phyloP scores from a whole-genome alignment of 768 basidiomycete species.

The Xerocomellus chrysenteron region DNA sequence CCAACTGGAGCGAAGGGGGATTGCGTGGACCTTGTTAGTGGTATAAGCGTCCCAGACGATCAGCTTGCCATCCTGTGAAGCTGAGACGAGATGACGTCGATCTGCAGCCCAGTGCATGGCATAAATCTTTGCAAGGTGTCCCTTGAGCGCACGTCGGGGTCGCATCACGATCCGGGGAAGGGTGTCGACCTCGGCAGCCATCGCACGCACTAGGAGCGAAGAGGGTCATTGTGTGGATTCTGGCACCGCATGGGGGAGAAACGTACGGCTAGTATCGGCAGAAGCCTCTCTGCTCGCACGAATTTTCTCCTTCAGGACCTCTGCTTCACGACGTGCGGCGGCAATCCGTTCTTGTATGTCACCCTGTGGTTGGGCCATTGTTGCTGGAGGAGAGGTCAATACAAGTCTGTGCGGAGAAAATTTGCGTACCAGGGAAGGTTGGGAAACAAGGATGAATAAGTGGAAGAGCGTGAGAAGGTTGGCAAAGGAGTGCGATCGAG shows the following conservation, averaged over 20 bases:
- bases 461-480: constrained; percentile 26
- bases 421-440: constrained; percentile 28
- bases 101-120: constrained; percentile 99
- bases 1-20: constrained; percentile 96
- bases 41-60: constrained; percentile 99
- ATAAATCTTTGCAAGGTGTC: constrained; percentile 99
- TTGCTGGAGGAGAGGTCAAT: neutral
- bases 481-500: constrained; percentile 12
- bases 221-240: constrained; percentile 14
- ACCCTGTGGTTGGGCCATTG: constrained; percentile 77
- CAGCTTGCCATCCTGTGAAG: constrained; percentile 99
- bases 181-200: constrained; percentile 95
- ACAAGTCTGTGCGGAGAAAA: constrained; percentile 23
- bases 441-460: constrained; percentile 29
- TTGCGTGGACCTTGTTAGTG: constrained; percentile 99
- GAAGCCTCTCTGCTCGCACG: constrained; percentile 93
- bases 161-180: constrained; percentile 97
- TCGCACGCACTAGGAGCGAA: constrained; percentile 76
- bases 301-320: constrained; percentile 98
- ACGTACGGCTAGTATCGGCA: constrained; percentile 95
- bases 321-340: constrained; percentile 94
- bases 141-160: constrained; percentile 90
- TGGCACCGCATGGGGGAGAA: constrained; percentile 2
- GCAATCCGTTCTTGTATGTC: constrained; percentile 93
- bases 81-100: constrained; percentile 95